A percentile compares a stretch with the other conserved stretches of the same genome.
Conservation (phyloP, 352 stramenopile genomes). For the Phytophthora vignae region DNA sequence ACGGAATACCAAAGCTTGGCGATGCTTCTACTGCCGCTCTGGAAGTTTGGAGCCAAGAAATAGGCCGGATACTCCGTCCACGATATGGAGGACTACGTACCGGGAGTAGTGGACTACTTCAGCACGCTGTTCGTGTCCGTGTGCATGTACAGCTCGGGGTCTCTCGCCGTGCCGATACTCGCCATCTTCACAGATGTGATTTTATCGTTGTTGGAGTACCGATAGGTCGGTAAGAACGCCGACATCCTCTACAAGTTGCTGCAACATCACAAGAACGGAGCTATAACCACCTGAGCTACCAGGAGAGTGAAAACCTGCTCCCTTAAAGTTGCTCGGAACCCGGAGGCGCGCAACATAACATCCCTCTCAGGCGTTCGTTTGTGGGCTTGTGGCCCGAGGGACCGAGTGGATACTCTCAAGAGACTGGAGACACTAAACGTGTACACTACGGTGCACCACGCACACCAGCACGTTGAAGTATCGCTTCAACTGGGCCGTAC, state of each 20-base stretch:
- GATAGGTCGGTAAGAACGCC: conserved; percentile 10
- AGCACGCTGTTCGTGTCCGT: background rate
- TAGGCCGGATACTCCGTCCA: background rate
- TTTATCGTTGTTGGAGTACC: conserved; percentile 2
- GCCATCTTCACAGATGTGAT: background rate
- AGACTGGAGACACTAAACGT: too few species aligned
- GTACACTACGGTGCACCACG: too few species aligned
- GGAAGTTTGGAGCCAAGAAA: conserved; percentile 18
- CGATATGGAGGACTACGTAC: conserved; percentile 10
- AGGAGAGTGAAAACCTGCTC: background rate
- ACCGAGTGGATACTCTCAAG: background rate
- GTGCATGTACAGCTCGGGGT: conserved; percentile 2
- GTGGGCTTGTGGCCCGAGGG: background rate
- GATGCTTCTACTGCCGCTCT: conserved; percentile 7
- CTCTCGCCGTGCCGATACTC: conserved; percentile 5
- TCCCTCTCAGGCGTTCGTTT: background rate
- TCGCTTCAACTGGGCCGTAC: too few species aligned
- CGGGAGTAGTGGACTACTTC: conserved; percentile 15
- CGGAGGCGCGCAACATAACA: background rate
- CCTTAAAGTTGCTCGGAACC: background rate
- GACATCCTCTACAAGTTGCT: background rate
- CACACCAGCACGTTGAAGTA: too few species aligned
- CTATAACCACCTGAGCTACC: background rate
- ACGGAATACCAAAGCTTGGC: conserved; percentile 6
- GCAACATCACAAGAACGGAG: background rate